Evolutionary conservation across 345 rosid genomes (phyloP), one percentile per base, ranked within the genome.

Genomic region (Gossypium bickii): DNA sequence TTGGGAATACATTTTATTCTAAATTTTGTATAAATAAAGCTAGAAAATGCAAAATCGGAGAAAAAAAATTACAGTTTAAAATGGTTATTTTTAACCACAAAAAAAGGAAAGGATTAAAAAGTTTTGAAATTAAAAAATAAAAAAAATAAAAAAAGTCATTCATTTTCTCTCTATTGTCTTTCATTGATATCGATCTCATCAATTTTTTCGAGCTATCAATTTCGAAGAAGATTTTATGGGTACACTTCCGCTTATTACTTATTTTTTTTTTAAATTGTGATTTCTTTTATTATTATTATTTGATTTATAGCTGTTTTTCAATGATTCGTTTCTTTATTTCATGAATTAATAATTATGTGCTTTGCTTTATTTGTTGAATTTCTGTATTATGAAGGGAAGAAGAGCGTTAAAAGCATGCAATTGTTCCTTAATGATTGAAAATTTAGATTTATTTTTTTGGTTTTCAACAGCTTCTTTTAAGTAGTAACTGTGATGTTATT

Each of bases 391-490:
- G 17, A 71, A 49, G 51, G 79, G 45, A 27, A 62, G 41, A 16
- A 47, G 58, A 55, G 16, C 63, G 73, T 67, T 68, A 41, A 34
- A 38, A 49, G 41, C 7, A 34, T 34, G 41, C 41, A 34, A 34
- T 34, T 34, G 7, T 34, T 34, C 41, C 41, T 34, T 34, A 34
- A 34, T 34, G 41, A 34, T 34, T 34, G 41, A 34, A 34, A 34
- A 4, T 34, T 34, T 34, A 34, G 41, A 34, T 34, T 25, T 16
- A 45, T 15, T 58, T 22, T 58, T 58, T 41, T 64, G 52, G 57
- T 71, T 82, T 69, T 34, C 41, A 34, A 34, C 41, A 34, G 41
- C 16, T 52, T 70, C 12, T 78, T 58, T 45, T 34, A 34, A 34
- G 7, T 34, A 34, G 41, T 34, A 34, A 34, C 41, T 34, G 7